These are phyloP conservation scores for Euphorbia peplus DNA, from an alignment of 345 rosid species.

Conservation along the genomic window DNA sequence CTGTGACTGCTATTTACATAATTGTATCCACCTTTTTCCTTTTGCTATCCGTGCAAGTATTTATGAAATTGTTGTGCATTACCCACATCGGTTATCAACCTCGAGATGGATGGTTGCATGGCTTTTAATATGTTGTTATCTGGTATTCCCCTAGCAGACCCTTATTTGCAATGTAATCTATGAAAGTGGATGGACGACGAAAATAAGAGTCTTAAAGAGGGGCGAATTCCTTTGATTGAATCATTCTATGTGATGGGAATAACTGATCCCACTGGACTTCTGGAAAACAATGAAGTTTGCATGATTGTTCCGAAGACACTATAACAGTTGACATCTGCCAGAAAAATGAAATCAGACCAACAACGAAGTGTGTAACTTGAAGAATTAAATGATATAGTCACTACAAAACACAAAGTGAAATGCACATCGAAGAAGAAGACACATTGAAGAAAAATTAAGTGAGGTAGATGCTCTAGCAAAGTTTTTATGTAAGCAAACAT, in stretches of 20 bases:
- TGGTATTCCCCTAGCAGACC: constrained; percentile 70
- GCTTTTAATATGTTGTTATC: constrained; percentile 51
- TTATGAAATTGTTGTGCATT: constrained; percentile 4
- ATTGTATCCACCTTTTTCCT: not conserved
- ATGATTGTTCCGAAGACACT: no score
- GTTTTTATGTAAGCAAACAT: no score
- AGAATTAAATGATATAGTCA: no score
- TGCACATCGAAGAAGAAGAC: no score
- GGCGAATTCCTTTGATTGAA: constrained; percentile 58
- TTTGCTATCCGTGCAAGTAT: constrained; percentile 5
- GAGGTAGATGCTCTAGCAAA: no score
- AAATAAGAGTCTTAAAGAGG: constrained; percentile 50
- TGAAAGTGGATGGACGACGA: constrained; percentile 39
- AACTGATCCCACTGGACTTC: constrained; percentile 64
- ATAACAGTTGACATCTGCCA: no score
- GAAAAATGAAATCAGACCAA: no score
- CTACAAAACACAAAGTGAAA: no score
- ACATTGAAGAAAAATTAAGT: no score
- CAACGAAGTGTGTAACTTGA: no score
- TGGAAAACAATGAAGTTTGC: constrained; percentile 69
- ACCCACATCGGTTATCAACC: constrained; percentile 47
- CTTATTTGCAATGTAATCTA: constrained; percentile 47
- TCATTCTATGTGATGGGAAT: constrained; percentile 86
- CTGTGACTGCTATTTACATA: no score
- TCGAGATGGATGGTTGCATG: constrained; percentile 45